Percentiles rank a stretch among this genome's conserved stretches.
phyloP scores from a whole-genome alignment of 345 rosid species.

The Theobroma cacao region DNA sequence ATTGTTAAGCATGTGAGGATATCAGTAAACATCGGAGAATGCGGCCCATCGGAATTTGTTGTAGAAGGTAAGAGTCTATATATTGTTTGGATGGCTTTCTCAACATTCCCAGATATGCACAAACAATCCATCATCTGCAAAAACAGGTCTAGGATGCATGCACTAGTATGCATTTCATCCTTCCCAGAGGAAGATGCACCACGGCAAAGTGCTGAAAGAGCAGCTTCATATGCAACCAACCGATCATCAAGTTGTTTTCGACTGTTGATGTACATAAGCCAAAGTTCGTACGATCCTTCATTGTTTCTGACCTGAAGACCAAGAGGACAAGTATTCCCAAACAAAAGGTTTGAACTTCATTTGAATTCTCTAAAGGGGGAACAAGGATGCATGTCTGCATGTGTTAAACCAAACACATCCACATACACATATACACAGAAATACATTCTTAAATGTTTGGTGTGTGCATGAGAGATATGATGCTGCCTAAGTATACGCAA shows the following conservation, averaged over 20 bases:
- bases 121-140: conserved; percentile 86
- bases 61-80: conserved; percentile 37
- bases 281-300: conserved; percentile 69
- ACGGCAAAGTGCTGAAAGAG: conserved; percentile 60
- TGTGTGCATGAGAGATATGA: not conserved
- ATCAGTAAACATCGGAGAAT: conserved; percentile 62
- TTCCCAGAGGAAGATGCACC: conserved; percentile 38
- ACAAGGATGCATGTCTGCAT: conserved; percentile 4
- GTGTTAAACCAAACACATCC: not conserved
- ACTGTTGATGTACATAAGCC: conserved; percentile 92
- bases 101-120: conserved; percentile 70
- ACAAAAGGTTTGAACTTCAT: conserved; percentile 32
- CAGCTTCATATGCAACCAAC: conserved; percentile 64
- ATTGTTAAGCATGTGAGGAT: conserved; percentile 77
- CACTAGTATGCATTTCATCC: conserved; percentile 50
- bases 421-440: not conserved
- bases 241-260: conserved; percentile 64
- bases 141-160: conserved; percentile 81
- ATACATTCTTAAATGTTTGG: not conserved
- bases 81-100: conserved; percentile 59
- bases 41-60: conserved; percentile 57
- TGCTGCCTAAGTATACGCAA: too few species aligned
- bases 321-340: conserved; percentile 36
- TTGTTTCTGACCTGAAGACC: conserved; percentile 69
- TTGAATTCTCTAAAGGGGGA: conserved; percentile 2